A percentile compares a stretch with the other conserved stretches of the same genome.
Evolutionary conservation across 2,329 filamentous ascomycete genomes (phyloP).

Genomic region (Clonostachys rhizophaga): DNA sequence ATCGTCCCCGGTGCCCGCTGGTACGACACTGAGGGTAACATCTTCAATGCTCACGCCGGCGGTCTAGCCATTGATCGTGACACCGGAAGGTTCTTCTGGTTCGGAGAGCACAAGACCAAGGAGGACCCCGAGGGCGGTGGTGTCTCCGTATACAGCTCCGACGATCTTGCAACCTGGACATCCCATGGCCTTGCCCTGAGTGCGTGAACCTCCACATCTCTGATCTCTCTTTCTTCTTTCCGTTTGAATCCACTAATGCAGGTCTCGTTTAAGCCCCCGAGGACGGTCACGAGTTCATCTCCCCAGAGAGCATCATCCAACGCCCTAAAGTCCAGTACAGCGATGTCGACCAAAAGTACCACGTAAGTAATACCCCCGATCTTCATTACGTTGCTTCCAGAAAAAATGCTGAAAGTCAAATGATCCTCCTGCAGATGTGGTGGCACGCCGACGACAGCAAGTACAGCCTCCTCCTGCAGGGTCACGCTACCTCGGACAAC

Average conservation of each 20-base stretch:
- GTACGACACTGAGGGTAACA: slow-evolving; percentile 53
- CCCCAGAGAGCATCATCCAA: slow-evolving; percentile 52
- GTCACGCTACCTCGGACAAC: slow-evolving; percentile 46
- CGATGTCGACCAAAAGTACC: slow-evolving; percentile 46
- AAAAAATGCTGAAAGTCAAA: neutral
- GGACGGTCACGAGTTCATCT: slow-evolving; percentile 49
- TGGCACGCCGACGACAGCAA: slow-evolving; percentile 57
- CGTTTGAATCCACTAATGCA: neutral
- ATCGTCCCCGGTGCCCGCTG: slow-evolving; percentile 59
- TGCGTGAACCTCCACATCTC: slow-evolving; percentile 15
- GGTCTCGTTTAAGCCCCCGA: slow-evolving; percentile 32
- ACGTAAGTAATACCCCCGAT: slow-evolving; percentile 28
- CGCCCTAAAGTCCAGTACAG: slow-evolving; percentile 59
- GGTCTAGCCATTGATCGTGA: slow-evolving; percentile 46
- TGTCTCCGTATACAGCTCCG: slow-evolving; percentile 55
- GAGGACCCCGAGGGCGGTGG: slow-evolving; percentile 55
- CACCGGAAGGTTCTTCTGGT: slow-evolving; percentile 53
- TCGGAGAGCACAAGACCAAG: slow-evolving; percentile 57
- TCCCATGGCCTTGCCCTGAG: slow-evolving; percentile 50
- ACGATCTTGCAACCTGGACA: slow-evolving; percentile 56
- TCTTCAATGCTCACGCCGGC: slow-evolving; percentile 59
- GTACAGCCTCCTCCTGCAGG: slow-evolving; percentile 52
- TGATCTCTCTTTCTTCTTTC: neutral
- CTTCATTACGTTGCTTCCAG: neutral
- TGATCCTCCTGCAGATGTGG: slow-evolving; percentile 38